Percentiles rank a stretch among this genome's conserved stretches.
Evolutionary conservation across 129 eudicot genomes (phyloP).

Genomic region (Erigeron canadensis): DNA sequence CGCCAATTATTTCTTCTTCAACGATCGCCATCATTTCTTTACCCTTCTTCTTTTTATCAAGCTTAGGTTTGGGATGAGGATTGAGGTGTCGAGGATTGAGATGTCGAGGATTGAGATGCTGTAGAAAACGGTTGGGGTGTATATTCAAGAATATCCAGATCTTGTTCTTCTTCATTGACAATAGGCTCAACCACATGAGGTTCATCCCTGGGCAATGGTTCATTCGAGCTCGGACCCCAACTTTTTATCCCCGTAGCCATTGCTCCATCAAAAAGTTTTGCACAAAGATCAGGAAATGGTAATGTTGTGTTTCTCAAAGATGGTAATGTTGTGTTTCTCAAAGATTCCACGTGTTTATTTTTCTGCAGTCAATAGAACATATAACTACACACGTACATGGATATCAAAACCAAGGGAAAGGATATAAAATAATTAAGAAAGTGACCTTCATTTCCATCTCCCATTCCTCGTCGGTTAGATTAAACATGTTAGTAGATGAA

Average conservation of each 20-base stretch:
- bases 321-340: not conserved
- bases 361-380: not conserved
- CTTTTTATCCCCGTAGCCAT: not conserved
- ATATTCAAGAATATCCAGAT: not conserved
- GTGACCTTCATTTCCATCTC: not conserved
- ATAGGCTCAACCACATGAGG: not conserved
- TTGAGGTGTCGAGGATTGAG: not conserved
- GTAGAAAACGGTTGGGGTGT: not conserved
- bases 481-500: not conserved
- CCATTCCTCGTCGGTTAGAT: not conserved
- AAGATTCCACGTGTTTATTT: not conserved
- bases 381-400: not conserved
- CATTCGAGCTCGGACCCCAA: not conserved
- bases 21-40: too few species aligned
- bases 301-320: not conserved
- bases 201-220: too few species aligned
- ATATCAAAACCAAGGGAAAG: too few species aligned
- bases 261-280: not conserved
- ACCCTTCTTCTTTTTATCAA: not conserved
- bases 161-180: not conserved
- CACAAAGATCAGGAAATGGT: not conserved
- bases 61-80: not conserved
- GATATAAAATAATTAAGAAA: not conserved
- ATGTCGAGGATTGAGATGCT: not conserved
- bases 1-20: too few species aligned